These are phyloP conservation scores for Trametes cingulata DNA, from an alignment of 768 basidiomycete genomes.

Conservation along the genomic window DNA sequence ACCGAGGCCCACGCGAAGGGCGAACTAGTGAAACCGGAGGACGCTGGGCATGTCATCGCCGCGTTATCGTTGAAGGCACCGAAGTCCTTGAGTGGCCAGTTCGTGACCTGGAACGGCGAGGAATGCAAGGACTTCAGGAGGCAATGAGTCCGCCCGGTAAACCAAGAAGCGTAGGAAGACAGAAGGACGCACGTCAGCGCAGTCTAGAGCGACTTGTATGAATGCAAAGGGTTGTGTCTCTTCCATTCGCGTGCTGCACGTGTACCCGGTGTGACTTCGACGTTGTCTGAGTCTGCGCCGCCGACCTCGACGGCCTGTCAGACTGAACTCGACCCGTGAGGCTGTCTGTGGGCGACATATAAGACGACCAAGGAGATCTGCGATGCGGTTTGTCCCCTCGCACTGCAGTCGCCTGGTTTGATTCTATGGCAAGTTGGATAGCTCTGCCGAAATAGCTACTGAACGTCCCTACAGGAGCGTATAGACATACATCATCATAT, in stretches of 20 bases:
- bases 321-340: no score
- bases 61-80: slow-evolving; percentile 68
- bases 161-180: slow-evolving; percentile 7
- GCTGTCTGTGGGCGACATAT: no score
- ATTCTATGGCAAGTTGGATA: no score
- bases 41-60: slow-evolving; percentile 79
- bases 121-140: slow-evolving; percentile 59
- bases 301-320: no score
- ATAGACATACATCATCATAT: slow-evolving; percentile 82
- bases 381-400: no score
- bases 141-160: slow-evolving; percentile 6
- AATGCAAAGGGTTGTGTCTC: not conserved
- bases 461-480: slow-evolving; percentile 1
- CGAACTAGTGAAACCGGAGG: slow-evolving; percentile 73
- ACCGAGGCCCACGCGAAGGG: slow-evolving; percentile 58
- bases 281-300: no score
- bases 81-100: slow-evolving; percentile 66
- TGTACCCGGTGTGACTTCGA: no score
- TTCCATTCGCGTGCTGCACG: no score
- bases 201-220: not conserved
- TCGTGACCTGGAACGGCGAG: slow-evolving; percentile 78
- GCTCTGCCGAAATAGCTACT: no score
- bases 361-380: no score
- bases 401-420: no score
- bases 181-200: not conserved